Base-by-base conservation (phyloP, 108 stramenopile species). In the Fistulifera pelliculosa region DNA sequence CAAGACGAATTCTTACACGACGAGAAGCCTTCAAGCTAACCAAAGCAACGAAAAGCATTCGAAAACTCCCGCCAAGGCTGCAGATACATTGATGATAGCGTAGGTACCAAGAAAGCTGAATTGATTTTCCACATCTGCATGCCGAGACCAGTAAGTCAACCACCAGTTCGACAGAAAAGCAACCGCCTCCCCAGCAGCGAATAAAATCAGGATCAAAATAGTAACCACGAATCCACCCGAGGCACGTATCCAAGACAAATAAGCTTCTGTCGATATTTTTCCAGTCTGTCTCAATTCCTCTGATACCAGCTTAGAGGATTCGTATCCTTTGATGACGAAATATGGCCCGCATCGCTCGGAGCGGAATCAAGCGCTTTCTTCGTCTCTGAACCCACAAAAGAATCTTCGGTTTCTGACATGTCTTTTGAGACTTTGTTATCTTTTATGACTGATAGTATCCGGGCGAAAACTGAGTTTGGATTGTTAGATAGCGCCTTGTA, bases 131-230 rank as follows among this genome's bases (percentile, higher is more conserved):
- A n/a, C 47, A 23, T n/a, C 15, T 25, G 35, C 58, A 27, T 66
- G 65, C 17, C 17, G 24, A 31, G 47, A 64, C 83, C 87, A 89
- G 28, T 55, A 55, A 12, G 83, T 68, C 15, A 90, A 57, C 88
- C 88, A 90, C 82, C 81, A 94, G 45, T 73, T 73, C 17, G 80
- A 73, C 11, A 55, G 16, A n/a, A 89, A 70, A 47, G 49, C 65
- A 21, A 77, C 35, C 23, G 19, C 47, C 54, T 92, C 77, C 11
- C 63, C 79, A 13, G 56, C 27, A 6, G 52, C 58, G 58, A 81
- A 93, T 28, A 63, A 56, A 0, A 77, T 7, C 15, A 94, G 15
- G 22, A 95, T 65, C 7, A 54, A 15, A n/a, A 85, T 8, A 6
- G 51, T 57, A n/a, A 76, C 47, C 35, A 56, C 56, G 27, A 62